These are phyloP conservation scores for Leucocoprinus sp. DNA, from an alignment of 768 basidiomycete species.

Conservation along the genomic window DNA sequence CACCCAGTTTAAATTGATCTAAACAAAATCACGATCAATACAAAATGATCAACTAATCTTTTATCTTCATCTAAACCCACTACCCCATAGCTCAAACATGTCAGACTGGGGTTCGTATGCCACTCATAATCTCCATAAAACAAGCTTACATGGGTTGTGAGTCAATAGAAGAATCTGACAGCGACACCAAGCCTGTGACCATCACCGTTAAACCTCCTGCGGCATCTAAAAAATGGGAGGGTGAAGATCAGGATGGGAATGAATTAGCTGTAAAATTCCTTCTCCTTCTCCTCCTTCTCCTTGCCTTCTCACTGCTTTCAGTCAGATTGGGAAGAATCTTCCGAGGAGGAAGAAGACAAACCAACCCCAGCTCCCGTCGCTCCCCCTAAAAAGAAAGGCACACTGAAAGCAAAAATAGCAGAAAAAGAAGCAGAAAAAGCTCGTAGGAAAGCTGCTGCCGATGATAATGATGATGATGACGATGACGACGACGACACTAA, in stretches of 20 bases:
- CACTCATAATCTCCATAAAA: neutral
- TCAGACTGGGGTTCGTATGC: conserved; percentile 31
- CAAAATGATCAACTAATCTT: neutral
- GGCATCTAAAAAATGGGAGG: conserved; percentile 61
- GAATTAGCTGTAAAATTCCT: conserved; percentile 56
- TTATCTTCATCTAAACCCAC: neutral
- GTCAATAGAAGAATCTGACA: conserved; percentile 27
- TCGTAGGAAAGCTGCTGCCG: conserved; percentile 32
- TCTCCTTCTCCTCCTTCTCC: conserved; percentile 21
- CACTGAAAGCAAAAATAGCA: conserved; percentile 83
- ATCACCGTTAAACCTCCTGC: conserved; percentile 15
- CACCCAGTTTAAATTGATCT: too few relatives aligned
- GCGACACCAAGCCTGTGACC: conserved; percentile 22
- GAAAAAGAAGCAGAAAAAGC: conserved; percentile 82
- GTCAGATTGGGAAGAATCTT: conserved; percentile 86
- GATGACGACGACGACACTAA: conserved; percentile 38
- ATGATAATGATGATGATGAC: conserved; percentile 43
- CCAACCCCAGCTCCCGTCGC: conserved; percentile 35
- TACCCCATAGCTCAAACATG: conserved; percentile 17
- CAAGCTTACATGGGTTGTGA: neutral
- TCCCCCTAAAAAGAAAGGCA: conserved; percentile 87
- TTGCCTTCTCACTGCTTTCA: conserved; percentile 19
- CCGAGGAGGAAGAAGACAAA: conserved; percentile 45
- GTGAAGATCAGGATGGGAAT: conserved; percentile 87
- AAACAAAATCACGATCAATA: neutral